These are phyloP conservation scores for Ophiostoma novo-ulmi DNA, from an alignment of 2,329 filamentous ascomycete genomes.

Conservation along the genomic window DNA sequence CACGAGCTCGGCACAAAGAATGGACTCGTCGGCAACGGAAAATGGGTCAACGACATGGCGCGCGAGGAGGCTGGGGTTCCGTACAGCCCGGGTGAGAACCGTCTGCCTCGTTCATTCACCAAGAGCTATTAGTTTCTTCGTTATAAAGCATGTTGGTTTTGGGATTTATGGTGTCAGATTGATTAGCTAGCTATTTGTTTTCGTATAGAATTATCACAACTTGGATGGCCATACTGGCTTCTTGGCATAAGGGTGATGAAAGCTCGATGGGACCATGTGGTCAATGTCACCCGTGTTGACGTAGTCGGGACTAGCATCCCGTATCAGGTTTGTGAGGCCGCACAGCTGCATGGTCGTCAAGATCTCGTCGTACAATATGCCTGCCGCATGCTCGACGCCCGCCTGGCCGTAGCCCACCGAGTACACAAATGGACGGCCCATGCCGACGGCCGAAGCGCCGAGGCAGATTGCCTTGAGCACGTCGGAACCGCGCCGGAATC, in stretches of 20 bases:
- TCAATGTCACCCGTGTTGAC: slow-evolving; percentile 33
- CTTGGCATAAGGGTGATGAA: slow-evolving; percentile 24
- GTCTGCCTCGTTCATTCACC: slow-evolving; percentile 49
- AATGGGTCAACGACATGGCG: slow-evolving; percentile 71
- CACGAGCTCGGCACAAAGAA: slow-evolving; percentile 48
- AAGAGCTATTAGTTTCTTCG: slow-evolving; percentile 26
- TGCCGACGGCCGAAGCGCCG: slow-evolving; percentile 40
- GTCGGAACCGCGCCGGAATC: slow-evolving; percentile 41
- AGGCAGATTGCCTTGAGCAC: slow-evolving; percentile 42
- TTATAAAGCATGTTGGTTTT: not conserved
- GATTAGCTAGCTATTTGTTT: not conserved
- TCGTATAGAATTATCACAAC: slow-evolving; percentile 7
- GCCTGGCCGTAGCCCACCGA: slow-evolving; percentile 37
- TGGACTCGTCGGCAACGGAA: slow-evolving; percentile 52
- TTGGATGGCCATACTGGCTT: slow-evolving; percentile 23
- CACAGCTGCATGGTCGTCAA: slow-evolving; percentile 38
- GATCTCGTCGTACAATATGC: slow-evolving; percentile 38
- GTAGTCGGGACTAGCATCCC: slow-evolving; percentile 26
- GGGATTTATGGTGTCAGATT: not conserved
- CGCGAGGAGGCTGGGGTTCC: slow-evolving; percentile 57
- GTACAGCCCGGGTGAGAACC: slow-evolving; percentile 56
- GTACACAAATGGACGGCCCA: slow-evolving; percentile 48
- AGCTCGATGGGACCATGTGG: slow-evolving; percentile 31
- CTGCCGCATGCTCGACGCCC: slow-evolving; percentile 42
- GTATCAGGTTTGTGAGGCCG: slow-evolving; percentile 29